Evolutionary conservation across 805 yeast genomes (phyloP).

Genomic region (Starmerella etchellsii): DNA sequence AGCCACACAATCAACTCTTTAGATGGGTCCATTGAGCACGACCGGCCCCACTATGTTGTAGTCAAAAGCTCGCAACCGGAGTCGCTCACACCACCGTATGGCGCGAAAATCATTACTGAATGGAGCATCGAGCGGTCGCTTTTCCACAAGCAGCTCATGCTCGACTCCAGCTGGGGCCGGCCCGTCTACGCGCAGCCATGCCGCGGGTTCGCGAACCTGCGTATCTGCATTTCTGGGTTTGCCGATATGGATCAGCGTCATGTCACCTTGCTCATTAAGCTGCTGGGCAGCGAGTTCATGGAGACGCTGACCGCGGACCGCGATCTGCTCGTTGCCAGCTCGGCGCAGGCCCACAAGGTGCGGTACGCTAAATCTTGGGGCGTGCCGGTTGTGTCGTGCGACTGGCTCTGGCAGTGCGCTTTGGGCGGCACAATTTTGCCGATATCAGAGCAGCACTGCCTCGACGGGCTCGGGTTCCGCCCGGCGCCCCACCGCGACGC

Average conservation of each 20-base stretch:
- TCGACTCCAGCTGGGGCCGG: conserved; percentile 49
- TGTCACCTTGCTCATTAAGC: conserved; percentile 45
- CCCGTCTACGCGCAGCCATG: conserved; percentile 25
- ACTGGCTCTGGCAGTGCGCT: conserved; percentile 31
- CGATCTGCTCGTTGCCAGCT: conserved; percentile 38
- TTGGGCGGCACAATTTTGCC: conserved; percentile 18
- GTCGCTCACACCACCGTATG: background rate
- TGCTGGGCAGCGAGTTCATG: conserved; percentile 40
- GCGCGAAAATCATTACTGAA: conserved; percentile 45
- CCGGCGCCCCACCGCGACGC: conserved; percentile 3
- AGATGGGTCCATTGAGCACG: conserved; percentile 28
- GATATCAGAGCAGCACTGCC: conserved; percentile 3
- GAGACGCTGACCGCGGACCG: conserved; percentile 38
- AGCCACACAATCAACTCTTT: conserved; percentile 35
- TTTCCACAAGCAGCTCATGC: conserved; percentile 37
- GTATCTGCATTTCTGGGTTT: conserved; percentile 56
- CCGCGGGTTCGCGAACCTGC: conserved; percentile 22
- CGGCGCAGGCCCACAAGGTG: conserved; percentile 23
- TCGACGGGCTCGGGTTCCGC: conserved; percentile 12
- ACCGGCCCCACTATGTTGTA: conserved; percentile 16
- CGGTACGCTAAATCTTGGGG: conserved; percentile 27
- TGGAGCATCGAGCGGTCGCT: conserved; percentile 70
- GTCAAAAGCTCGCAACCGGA: conserved; percentile 21
- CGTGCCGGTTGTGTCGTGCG: conserved; percentile 28
- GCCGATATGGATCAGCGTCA: conserved; percentile 66